phyloP scores from a whole-genome alignment of 2,329 filamentous ascomycete genomes.

The Diaporthe vexans region DNA sequence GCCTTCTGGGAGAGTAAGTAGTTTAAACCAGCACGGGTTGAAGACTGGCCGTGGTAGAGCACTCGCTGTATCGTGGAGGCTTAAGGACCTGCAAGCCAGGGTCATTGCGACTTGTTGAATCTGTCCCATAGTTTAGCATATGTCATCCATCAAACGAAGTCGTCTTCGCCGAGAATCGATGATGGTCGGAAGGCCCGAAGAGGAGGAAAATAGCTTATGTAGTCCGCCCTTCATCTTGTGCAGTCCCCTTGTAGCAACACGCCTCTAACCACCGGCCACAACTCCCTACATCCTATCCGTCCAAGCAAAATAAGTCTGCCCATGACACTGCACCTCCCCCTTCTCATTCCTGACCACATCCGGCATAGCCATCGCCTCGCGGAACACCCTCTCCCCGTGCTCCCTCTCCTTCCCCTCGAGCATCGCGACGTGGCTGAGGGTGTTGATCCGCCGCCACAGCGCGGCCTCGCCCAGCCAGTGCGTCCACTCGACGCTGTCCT shows the following conservation, averaged over 20 bases:
- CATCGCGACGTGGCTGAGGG: constrained; percentile 77
- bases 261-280: background rate
- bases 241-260: background rate
- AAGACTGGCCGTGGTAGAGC: too few relatives aligned
- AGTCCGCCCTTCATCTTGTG: too few relatives aligned
- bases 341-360: constrained; percentile 71
- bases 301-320: constrained; percentile 75
- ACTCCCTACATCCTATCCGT: constrained; percentile 61
- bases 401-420: constrained; percentile 65
- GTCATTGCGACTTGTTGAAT: too few relatives aligned
- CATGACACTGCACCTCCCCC: constrained; percentile 75
- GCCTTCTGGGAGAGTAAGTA: too few relatives aligned
- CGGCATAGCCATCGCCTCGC: constrained; percentile 65
- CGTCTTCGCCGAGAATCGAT: too few relatives aligned
- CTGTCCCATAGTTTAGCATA: too few relatives aligned
- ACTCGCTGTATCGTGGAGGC: too few relatives aligned
- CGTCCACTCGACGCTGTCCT: constrained; percentile 69
- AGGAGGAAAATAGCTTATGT: too few relatives aligned
- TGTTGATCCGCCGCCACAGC: constrained; percentile 75
- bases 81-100: too few relatives aligned
- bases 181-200: too few relatives aligned
- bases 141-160: too few relatives aligned
- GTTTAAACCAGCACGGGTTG: too few relatives aligned
- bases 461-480: constrained; percentile 70
- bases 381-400: constrained; percentile 64